phyloP scores from a whole-genome alignment of 768 basidiomycete species.

The Phlebiopsis gigantea region DNA sequence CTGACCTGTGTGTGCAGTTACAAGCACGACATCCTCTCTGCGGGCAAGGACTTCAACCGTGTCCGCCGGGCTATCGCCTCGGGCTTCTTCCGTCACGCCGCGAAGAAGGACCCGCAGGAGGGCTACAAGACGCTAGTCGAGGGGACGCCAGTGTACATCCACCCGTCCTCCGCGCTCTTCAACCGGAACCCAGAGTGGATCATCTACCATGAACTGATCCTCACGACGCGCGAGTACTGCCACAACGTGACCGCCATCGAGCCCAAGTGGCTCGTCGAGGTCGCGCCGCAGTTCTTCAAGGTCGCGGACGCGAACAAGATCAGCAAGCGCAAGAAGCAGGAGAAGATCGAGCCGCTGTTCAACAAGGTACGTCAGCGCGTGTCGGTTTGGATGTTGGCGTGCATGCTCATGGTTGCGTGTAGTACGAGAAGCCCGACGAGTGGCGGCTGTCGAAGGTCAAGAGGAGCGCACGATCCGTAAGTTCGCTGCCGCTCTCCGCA shows the following conservation, averaged over 20 bases:
- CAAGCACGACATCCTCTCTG: slow-evolving; percentile 93
- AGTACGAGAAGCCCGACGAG: slow-evolving; percentile 88
- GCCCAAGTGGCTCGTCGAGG: slow-evolving; percentile 97
- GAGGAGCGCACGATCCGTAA: slow-evolving; percentile 72
- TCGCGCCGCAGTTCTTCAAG: slow-evolving; percentile 98
- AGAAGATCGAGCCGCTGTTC: slow-evolving; percentile 94
- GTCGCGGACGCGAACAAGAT: slow-evolving; percentile 98
- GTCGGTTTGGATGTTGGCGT: not conserved
- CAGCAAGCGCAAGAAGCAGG: slow-evolving; percentile 91
- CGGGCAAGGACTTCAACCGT: slow-evolving; percentile 87
- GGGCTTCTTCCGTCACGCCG: slow-evolving; percentile 96
- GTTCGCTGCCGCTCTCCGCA: slow-evolving; percentile 6
- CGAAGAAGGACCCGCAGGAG: slow-evolving; percentile 97
- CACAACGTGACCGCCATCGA: slow-evolving; percentile 94
- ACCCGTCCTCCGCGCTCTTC: slow-evolving; percentile 95
- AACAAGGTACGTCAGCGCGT: slow-evolving; percentile 56
- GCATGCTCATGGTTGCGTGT: slow-evolving; percentile 8
- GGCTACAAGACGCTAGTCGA: slow-evolving; percentile 98
- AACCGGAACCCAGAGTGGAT: slow-evolving; percentile 96
- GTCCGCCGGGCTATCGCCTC: slow-evolving; percentile 96
- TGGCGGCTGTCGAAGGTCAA: slow-evolving; percentile 94
- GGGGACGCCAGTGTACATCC: slow-evolving; percentile 98
- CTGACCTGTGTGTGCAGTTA: slow-evolving; percentile 47
- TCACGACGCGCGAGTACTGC: slow-evolving; percentile 95
- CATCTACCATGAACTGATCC: slow-evolving; percentile 91